Conservation (phyloP, 106 monocot species). For the Hemerocallis citrina region DNA sequence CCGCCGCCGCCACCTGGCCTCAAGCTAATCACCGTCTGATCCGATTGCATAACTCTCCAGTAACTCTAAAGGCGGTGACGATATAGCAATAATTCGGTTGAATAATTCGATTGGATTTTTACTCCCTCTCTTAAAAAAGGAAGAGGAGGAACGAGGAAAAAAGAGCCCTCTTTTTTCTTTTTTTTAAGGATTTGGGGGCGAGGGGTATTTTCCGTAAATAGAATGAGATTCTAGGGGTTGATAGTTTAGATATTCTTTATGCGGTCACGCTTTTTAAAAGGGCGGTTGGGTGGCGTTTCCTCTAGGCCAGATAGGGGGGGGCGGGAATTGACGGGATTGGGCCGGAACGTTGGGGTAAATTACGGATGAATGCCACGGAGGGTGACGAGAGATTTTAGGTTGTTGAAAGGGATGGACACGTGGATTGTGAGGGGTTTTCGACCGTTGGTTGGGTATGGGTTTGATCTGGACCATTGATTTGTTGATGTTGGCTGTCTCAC, state of each 20-base stretch:
- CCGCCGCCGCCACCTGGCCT: constrained; percentile 71
- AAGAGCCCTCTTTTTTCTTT: too few species aligned
- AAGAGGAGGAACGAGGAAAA: not conserved
- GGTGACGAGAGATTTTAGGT: not conserved
- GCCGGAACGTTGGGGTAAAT: not conserved
- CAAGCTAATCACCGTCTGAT: constrained; percentile 65
- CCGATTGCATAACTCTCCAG: constrained; percentile 68
- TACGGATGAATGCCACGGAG: constrained; percentile 1
- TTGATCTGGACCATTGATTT: too few species aligned
- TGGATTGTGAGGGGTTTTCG: too few species aligned
- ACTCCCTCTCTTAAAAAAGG: not conserved
- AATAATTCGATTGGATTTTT: constrained; percentile 5
- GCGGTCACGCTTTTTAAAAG: not conserved
- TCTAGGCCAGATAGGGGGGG: not conserved
- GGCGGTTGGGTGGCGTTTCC: not conserved
- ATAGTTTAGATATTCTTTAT: not conserved
- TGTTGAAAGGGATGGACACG: not conserved
- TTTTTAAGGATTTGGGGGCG: too few species aligned
- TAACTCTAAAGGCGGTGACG: not conserved
- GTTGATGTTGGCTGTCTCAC: too few species aligned
- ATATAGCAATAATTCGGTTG: constrained; percentile 4
- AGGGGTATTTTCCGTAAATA: constrained; percentile 7
- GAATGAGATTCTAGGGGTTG: not conserved
- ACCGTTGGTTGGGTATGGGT: too few species aligned
- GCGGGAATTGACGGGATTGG: not conserved